Evolutionary conservation across 2,329 filamentous ascomycete genomes (phyloP), one percentile per base, ranked within the genome.

Genomic region (Biscogniauxia mediterranea): DNA sequence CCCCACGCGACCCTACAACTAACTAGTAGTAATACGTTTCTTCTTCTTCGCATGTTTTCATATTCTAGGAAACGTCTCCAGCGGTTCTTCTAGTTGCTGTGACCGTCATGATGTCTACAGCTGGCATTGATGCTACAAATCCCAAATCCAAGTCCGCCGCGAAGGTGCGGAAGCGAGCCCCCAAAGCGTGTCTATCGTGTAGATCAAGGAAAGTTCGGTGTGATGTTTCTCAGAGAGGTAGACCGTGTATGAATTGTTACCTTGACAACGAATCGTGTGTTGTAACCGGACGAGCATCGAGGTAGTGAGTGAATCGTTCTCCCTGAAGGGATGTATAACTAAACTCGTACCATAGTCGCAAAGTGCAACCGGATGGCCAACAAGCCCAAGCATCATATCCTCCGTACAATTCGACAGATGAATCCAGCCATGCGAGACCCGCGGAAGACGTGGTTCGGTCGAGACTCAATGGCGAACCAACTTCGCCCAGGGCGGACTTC

Each of bases 201-300:
- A 75, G 81, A 17, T 76, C 80, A n/a, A 73, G 81, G 25, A 83
- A 83, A 68, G 80, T 83, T 26, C 74, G 81, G 26, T 83, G 81
- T 60, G 80, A 82, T 66, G 80, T 83, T 17, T 80, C 77, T 50
- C 80, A 80, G 64, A 74, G 78, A 60, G 80, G 80, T 3, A 73
- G 76, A 32, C 81, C 81, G 7, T 84, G 79, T 70, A 83, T 82
- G 74, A 83, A 83, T 59, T 83, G 80, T 68, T 80, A 80, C 53
- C 78, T 82, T 58, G 80, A 83, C 64, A 79, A 78, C 61, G 80
- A 82, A 65, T 75, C 73, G 0, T 77, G 77, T 64, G 69, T 81
- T 56, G 73, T 78, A 60, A 78, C 75, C 8, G 75, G 74, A 51
- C 73, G 76, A 62, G 77, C 75, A 20, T 78, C 75, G 4, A 74